phyloP scores from a whole-genome alignment of 441 rosid species.

The Lepidium campestre region DNA sequence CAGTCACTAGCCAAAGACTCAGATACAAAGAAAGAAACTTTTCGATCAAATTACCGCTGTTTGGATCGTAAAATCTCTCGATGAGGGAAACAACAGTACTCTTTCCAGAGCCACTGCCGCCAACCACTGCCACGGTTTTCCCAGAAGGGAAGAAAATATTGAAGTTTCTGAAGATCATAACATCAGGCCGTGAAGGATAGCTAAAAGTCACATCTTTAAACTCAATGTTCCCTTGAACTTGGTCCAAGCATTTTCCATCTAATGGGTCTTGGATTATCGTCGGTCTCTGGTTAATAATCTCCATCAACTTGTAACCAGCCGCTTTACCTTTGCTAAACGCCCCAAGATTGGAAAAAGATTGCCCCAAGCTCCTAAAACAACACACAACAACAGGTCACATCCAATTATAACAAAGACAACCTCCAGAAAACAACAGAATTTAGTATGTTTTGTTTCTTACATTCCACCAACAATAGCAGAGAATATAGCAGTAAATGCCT shows the following conservation, averaged over 20 bases:
- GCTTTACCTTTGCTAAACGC: conserved; percentile 98
- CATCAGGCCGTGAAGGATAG: conserved; percentile 97
- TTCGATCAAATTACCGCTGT: conserved; percentile 45
- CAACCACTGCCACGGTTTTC: conserved; percentile 93
- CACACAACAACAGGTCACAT: not conserved
- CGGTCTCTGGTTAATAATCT: conserved; percentile 85
- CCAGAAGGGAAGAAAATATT: conserved; percentile 91
- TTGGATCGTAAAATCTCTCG: conserved; percentile 96
- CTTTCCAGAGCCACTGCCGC: conserved; percentile 98
- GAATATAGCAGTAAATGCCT: conserved; percentile 96
- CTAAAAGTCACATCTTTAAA: conserved; percentile 86
- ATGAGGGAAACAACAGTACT: conserved; percentile 94
- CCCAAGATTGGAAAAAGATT: conserved; percentile 95
- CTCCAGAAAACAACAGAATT: not conserved
- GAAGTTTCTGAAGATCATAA: conserved; percentile 75
- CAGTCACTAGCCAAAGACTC: not conserved
- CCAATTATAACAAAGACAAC: not conserved
- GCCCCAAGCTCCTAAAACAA: conserved; percentile 90
- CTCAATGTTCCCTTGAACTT: conserved; percentile 87
- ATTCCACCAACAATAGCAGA: conserved; percentile 99
- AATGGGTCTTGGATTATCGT: conserved; percentile 64
- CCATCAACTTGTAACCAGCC: conserved; percentile 96
- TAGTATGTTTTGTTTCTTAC: conserved; percentile 38
- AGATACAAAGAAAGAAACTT: not conserved
- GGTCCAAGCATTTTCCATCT: conserved; percentile 68